phyloP scores from a whole-genome alignment of 1,284 basidiomycete species.

The Cryptococcus amylolentus region DNA sequence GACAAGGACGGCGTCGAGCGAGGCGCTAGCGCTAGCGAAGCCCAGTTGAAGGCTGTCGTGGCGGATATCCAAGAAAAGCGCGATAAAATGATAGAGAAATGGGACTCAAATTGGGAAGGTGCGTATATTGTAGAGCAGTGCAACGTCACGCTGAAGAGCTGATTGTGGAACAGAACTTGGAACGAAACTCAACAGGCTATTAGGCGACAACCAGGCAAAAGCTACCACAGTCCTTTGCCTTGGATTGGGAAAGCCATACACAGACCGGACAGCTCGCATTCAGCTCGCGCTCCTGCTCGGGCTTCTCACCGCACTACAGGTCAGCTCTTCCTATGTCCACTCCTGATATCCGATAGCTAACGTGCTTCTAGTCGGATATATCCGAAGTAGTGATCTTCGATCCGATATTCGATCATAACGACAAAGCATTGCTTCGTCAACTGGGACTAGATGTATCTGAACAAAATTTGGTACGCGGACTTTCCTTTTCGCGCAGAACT shows the following conservation, averaged over 20 bases:
- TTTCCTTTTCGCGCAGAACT: background rate
- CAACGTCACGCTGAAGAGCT: background rate
- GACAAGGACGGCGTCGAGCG: conserved; percentile 6
- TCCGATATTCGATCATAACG: conserved; percentile 38
- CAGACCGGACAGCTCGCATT: conserved; percentile 44
- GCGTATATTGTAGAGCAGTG: conserved; percentile 1
- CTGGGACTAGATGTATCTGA: conserved; percentile 20
- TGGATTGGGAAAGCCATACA: conserved; percentile 37
- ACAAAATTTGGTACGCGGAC: conserved; percentile 32
- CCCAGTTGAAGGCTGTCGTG: conserved; percentile 4
- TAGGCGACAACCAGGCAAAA: background rate
- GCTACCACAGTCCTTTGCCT: conserved; percentile 29
- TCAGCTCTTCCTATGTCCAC: conserved; percentile 3
- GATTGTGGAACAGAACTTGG: conserved; percentile 3
- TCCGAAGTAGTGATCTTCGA: conserved; percentile 30
- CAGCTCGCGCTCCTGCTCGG: conserved; percentile 39
- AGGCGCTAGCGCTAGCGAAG: conserved; percentile 8
- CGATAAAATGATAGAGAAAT: conserved; percentile 39
- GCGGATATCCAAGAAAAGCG: conserved; percentile 27
- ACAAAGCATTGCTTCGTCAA: conserved; percentile 22
- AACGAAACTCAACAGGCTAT: conserved; percentile 2
- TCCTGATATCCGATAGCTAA: conserved; percentile 5
- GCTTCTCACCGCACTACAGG: conserved; percentile 16
- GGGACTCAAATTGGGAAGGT: conserved; percentile 35
- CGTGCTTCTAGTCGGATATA: conserved; percentile 1